Conservation (phyloP, 345 rosid species). For the Physaria fendleri region DNA sequence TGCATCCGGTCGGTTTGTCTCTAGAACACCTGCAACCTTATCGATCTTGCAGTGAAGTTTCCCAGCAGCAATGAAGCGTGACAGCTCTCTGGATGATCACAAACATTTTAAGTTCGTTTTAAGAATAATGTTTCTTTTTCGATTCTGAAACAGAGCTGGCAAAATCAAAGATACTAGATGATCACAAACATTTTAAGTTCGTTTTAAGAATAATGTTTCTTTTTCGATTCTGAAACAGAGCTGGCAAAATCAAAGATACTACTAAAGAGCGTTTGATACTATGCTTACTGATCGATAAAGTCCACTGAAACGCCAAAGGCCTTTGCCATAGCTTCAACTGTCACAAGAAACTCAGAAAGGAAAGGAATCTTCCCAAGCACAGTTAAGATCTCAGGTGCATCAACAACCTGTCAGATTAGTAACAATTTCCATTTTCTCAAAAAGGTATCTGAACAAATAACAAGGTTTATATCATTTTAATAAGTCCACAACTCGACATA, state of each 20-base stretch:
- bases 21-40: constrained; percentile 97
- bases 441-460: no score
- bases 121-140: no score
- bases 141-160: no score
- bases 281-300: constrained; percentile 86
- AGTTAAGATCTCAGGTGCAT: constrained; percentile 98
- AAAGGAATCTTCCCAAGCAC: constrained; percentile 88
- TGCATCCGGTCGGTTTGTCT: constrained; percentile 95
- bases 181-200: no score
- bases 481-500: no score
- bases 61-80: constrained; percentile 90
- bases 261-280: no score
- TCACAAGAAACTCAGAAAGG: constrained; percentile 88
- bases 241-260: no score
- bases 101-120: no score
- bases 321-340: constrained; percentile 95
- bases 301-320: constrained; percentile 94
- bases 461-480: background rate
- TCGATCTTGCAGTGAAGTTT: constrained; percentile 99
- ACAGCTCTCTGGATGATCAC: constrained; percentile 53
- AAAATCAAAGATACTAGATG: no score
- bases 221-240: no score
- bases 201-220: no score
- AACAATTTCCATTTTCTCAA: background rate
- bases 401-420: constrained; percentile 66